Evolutionary conservation across 768 basidiomycete species (phyloP), one percentile per base, ranked within the genome.

Genomic region (Mycena chlorophos): DNA sequence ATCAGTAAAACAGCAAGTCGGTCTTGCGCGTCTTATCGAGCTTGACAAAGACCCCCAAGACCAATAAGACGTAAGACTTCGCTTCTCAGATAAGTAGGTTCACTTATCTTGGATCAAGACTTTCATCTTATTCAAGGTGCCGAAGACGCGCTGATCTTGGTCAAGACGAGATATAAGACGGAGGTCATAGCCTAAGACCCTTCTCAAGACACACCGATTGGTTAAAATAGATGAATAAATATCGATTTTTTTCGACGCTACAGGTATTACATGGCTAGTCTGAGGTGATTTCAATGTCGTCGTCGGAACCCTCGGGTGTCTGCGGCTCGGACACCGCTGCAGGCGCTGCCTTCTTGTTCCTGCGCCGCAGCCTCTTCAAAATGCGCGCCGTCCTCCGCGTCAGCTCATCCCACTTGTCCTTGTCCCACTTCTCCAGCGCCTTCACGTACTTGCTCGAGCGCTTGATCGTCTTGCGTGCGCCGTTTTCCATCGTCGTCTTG

Each of bases 381-480:
- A 40, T 20, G 19, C 12, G 39, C 39, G 39, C 39, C 13, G 31
- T 34, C 31, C 8, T 34, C 17, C 17, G 31, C 31, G 17, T 34
- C 19, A 34, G 5, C 19, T 22, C 29, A n/a, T 53, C 26, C 52
- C 53, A 54, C 17, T 27, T 37, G 22, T 4, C 19, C 16, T 46
- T 30, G 8, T 23, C 20, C 52, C 52, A 53, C 3, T 2, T 6
- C 52, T 26, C 14, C 43, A 54, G n/a, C 22, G 52, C 12, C 16
- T 17, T 19, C 10, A 47, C 25, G 53, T 23, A 54, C 53, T 49
- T 54, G 27, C 28, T 49, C 12, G 53, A 45, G 25, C 53, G 53
- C 5, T 47, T 34, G 10, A n/a, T 1, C 22, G 46, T 34, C 45
- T 37, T 46, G 31, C 30, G 30, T 0, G 22, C 4, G 8, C 17